phyloP scores from a whole-genome alignment of 1,284 basidiomycete genomes.

The Irpex sp. region DNA sequence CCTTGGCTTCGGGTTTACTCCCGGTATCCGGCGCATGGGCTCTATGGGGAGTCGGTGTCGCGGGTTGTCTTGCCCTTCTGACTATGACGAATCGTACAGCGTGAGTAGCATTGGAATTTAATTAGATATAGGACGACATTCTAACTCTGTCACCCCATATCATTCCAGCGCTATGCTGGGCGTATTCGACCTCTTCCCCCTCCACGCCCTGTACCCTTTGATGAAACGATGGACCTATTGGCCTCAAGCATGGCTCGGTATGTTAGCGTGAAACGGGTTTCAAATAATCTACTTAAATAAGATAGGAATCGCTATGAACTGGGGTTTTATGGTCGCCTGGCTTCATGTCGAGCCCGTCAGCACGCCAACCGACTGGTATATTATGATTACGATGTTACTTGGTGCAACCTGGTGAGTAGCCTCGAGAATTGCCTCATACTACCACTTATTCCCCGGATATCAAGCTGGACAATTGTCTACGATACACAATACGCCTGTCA shows the following conservation, averaged over 20 bases:
- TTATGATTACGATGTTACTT: conserved; percentile 1
- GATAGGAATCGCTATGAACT: conserved; percentile 3
- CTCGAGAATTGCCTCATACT: no score
- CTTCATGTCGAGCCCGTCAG: conserved; percentile 34
- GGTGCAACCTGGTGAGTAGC: neutral
- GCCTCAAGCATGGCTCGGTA: conserved; percentile 75
- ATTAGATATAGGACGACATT: neutral
- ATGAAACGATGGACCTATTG: conserved; percentile 64
- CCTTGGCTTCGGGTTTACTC: neutral
- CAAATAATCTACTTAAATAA: neutral
- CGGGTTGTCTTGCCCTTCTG: neutral
- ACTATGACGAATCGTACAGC: neutral
- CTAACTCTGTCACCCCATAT: neutral
- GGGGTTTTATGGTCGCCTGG: conserved; percentile 34
- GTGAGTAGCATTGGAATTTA: neutral
- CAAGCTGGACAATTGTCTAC: conserved; percentile 68
- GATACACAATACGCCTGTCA: conserved; percentile 63
- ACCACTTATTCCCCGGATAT: no score
- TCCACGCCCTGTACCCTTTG: conserved; percentile 36
- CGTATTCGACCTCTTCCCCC: neutral
- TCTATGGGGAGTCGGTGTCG: neutral
- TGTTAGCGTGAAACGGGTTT: neutral
- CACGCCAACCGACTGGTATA: conserved; percentile 27
- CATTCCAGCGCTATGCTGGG: neutral
- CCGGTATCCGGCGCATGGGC: neutral